These are phyloP conservation scores for Taphrina wiesneri DNA, from an alignment of 1,139 yeast genomes.

Conservation along the genomic window DNA sequence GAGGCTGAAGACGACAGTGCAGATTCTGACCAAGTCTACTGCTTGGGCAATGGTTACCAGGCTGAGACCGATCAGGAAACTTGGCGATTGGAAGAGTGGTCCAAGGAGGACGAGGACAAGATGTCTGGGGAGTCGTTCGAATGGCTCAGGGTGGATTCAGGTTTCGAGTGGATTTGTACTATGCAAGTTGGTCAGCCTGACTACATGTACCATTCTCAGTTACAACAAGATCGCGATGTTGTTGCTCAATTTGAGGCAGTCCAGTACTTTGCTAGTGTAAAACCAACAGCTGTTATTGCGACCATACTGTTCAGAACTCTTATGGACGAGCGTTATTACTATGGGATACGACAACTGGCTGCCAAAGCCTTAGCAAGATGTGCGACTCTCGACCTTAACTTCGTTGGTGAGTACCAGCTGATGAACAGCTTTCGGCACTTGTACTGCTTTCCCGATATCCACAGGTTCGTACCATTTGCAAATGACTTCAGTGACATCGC, in stretches of 20 bases:
- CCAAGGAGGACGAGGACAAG: slow-evolving; percentile 66
- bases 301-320: slow-evolving; percentile 76
- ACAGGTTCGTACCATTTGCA: slow-evolving; percentile 61
- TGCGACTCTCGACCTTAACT: slow-evolving; percentile 62
- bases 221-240: slow-evolving; percentile 92
- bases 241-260: slow-evolving; percentile 92
- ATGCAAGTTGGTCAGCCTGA: slow-evolving; percentile 85
- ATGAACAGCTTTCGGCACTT: slow-evolving; percentile 66
- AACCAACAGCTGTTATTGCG: slow-evolving; percentile 67
- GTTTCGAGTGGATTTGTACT: slow-evolving; percentile 92
- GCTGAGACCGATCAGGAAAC: slow-evolving; percentile 59
- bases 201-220: slow-evolving; percentile 90
- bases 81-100: slow-evolving; percentile 79
- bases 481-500: slow-evolving; percentile 76
- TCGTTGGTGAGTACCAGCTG: slow-evolving; percentile 72
- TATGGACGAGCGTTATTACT: slow-evolving; percentile 80
- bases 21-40: slow-evolving; percentile 53
- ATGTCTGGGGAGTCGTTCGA: slow-evolving; percentile 86
- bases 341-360: slow-evolving; percentile 87
- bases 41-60: slow-evolving; percentile 77
- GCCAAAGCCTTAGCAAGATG: slow-evolving; percentile 72
- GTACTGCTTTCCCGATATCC: slow-evolving; percentile 68
- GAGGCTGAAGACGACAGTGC: slow-evolving; percentile 44
- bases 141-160: slow-evolving; percentile 96
- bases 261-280: slow-evolving; percentile 64